These are phyloP conservation scores for Crithidia expoeki DNA, from an alignment of 208 protist genomes.

Conservation along the genomic window DNA sequence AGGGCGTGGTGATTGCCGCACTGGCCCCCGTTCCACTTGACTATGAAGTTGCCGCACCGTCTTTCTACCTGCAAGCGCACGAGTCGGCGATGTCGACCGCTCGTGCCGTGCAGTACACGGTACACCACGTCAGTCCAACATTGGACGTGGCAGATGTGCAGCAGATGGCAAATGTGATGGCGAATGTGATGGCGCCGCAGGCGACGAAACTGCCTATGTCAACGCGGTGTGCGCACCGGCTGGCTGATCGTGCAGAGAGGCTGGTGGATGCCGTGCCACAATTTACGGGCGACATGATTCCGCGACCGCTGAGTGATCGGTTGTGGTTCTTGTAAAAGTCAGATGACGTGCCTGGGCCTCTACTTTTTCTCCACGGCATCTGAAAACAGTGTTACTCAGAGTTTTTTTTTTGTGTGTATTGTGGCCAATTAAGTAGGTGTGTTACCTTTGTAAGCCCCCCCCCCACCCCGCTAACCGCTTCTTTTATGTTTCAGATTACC, in stretches of 20 bases:
- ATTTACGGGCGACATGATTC: slow-evolving; percentile 75
- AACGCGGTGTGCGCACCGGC: slow-evolving; percentile 82
- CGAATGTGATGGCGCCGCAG: slow-evolving; percentile 66
- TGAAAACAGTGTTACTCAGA: too few relatives aligned
- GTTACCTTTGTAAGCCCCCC: too few relatives aligned
- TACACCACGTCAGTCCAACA: slow-evolving; percentile 73
- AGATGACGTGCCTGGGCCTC: not conserved
- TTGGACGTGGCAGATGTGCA: slow-evolving; percentile 80
- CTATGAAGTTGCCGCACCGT: slow-evolving; percentile 43
- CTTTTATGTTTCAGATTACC: too few relatives aligned
- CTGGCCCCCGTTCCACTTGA: slow-evolving; percentile 62
- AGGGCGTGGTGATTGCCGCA: slow-evolving; percentile 73
- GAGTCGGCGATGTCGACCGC: slow-evolving; percentile 87
- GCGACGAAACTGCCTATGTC: slow-evolving; percentile 92
- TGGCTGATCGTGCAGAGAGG: slow-evolving; percentile 76
- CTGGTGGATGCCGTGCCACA: slow-evolving; percentile 80
- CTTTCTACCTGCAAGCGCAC: slow-evolving; percentile 90
- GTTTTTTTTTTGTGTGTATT: too few relatives aligned
- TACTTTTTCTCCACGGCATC: not conserved
- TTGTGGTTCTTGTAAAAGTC: slow-evolving; percentile 81
- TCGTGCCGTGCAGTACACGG: slow-evolving; percentile 83
- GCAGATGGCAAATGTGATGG: slow-evolving; percentile 75
- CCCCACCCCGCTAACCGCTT: too few relatives aligned
- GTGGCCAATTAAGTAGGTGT: too few relatives aligned
- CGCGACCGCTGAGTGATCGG: slow-evolving; percentile 59